Evolutionary conservation across 148 eudicot species (phyloP).

Genomic region (Rhododendron simsii): DNA sequence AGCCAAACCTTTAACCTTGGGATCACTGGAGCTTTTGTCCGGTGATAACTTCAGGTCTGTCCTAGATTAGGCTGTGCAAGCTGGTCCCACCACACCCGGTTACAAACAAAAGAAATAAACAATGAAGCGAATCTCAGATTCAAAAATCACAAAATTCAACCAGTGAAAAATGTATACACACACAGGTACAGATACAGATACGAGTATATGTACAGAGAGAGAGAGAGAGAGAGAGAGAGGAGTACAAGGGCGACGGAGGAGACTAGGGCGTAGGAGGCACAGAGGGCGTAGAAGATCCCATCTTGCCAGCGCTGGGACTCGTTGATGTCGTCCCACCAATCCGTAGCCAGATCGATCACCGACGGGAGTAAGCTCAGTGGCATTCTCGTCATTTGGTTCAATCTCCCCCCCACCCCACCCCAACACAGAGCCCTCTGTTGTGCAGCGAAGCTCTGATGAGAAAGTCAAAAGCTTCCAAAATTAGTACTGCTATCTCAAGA

Average conservation of each 20-base stretch:
- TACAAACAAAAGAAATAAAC: background rate
- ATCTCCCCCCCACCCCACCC: background rate
- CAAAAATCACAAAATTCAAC: background rate
- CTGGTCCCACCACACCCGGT: background rate
- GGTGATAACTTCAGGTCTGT: background rate
- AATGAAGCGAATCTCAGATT: background rate
- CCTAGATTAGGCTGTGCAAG: background rate
- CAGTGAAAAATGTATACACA: background rate
- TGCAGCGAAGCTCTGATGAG: background rate
- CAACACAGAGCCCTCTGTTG: background rate
- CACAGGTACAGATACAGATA: background rate
- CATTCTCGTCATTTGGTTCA: slow-evolving; percentile 38
- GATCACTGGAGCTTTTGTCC: background rate
- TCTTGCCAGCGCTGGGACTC: slow-evolving; percentile 78
- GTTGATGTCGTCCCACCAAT: slow-evolving; percentile 76
- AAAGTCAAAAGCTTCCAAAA: slow-evolving; percentile 11
- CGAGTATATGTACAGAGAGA: background rate
- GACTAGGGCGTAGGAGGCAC: slow-evolving; percentile 63
- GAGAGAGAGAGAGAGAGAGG: background rate
- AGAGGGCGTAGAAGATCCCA: slow-evolving; percentile 69
- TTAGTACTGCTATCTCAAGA: background rate
- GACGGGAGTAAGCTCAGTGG: slow-evolving; percentile 18
- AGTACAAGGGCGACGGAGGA: slow-evolving; percentile 70
- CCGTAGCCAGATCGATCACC: slow-evolving; percentile 18
- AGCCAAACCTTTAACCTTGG: background rate